These are phyloP conservation scores for Penicillium tannophilum DNA, from an alignment of 495 filamentous ascomycete genomes.

Conservation along the genomic window DNA sequence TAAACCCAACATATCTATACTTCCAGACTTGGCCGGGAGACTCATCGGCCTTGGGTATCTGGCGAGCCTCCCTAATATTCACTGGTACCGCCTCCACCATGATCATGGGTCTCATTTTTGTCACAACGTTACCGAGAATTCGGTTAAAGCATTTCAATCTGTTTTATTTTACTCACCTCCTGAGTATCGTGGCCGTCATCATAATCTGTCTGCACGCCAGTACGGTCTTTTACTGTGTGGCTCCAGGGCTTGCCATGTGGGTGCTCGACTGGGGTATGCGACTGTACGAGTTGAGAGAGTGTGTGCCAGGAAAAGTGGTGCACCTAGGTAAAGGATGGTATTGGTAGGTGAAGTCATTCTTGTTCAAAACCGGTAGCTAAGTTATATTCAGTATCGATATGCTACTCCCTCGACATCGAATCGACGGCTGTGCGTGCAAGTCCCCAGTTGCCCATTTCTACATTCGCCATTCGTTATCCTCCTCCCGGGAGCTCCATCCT, in stretches of 20 bases:
- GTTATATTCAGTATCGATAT: conserved; percentile 8
- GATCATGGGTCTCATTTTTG: conserved; percentile 15
- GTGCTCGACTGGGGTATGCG: conserved; percentile 16
- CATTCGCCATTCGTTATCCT: conserved; percentile 12
- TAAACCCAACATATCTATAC: conserved; percentile 16
- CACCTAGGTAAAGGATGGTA: conserved; percentile 16
- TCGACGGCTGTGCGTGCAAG: conserved; percentile 14
- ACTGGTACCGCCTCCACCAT: conserved; percentile 10
- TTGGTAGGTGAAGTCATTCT: conserved; percentile 10
- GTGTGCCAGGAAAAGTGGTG: conserved; percentile 9
- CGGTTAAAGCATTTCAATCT: conserved; percentile 13
- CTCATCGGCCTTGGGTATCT: conserved; percentile 12
- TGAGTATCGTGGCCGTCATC: conserved; percentile 8
- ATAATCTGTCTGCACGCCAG: conserved; percentile 13
- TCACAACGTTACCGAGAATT: conserved; percentile 12
- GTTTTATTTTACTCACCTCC: conserved; percentile 13
- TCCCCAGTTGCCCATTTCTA: conserved; percentile 13
- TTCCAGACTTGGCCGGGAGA: conserved; percentile 14
- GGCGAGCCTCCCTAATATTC: conserved; percentile 14
- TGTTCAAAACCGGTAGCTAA: conserved; percentile 7
- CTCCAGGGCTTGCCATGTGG: conserved; percentile 16
- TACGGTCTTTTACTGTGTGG: conserved; percentile 13
- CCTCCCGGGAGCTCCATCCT: conserved; percentile 14
- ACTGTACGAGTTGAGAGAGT: conserved; percentile 14
- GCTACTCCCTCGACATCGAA: conserved; percentile 13